Conservation (phyloP, 2,329 filamentous ascomycete species). For the Chlorencoelia australis region DNA sequence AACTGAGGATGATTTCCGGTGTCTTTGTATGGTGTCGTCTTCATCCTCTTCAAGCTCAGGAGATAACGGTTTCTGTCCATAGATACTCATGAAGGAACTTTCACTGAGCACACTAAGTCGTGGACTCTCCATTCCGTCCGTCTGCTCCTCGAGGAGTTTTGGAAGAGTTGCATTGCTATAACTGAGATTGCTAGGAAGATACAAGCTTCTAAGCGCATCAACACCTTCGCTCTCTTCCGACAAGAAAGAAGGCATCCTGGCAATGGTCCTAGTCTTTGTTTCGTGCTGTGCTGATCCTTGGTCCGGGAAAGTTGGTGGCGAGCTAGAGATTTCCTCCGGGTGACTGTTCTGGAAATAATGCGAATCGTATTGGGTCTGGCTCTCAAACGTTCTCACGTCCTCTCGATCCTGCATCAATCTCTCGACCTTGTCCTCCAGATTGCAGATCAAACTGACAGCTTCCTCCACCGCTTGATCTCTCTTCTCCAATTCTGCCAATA, state of each 20-base stretch:
- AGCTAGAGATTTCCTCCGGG: constrained; percentile 16
- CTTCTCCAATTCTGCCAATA: constrained; percentile 53
- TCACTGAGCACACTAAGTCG: constrained; percentile 55
- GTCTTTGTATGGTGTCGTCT: constrained; percentile 11
- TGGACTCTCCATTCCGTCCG: constrained; percentile 41
- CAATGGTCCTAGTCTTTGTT: constrained; percentile 30
- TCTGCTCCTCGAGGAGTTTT: constrained; percentile 33
- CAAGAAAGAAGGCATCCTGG: constrained; percentile 54
- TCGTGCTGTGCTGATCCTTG: neutral
- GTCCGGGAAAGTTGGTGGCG: constrained; percentile 16
- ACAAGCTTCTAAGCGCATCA: constrained; percentile 50
- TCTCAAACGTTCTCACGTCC: constrained; percentile 42
- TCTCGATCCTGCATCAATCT: constrained; percentile 42
- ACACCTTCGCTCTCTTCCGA: constrained; percentile 50
- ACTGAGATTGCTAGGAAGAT: constrained; percentile 31
- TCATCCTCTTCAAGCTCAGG: neutral
- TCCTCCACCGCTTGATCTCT: constrained; percentile 62
- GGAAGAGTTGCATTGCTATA: constrained; percentile 41
- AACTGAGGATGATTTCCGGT: constrained; percentile 13
- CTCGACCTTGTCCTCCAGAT: constrained; percentile 50
- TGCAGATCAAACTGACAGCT: constrained; percentile 59
- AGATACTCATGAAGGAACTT: constrained; percentile 57
- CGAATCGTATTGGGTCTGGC: constrained; percentile 20
- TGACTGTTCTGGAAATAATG: constrained; percentile 15
- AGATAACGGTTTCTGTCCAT: constrained; percentile 36